phyloP scores from a whole-genome alignment of 768 basidiomycete species.

The Candolleomyces efflorescens region DNA sequence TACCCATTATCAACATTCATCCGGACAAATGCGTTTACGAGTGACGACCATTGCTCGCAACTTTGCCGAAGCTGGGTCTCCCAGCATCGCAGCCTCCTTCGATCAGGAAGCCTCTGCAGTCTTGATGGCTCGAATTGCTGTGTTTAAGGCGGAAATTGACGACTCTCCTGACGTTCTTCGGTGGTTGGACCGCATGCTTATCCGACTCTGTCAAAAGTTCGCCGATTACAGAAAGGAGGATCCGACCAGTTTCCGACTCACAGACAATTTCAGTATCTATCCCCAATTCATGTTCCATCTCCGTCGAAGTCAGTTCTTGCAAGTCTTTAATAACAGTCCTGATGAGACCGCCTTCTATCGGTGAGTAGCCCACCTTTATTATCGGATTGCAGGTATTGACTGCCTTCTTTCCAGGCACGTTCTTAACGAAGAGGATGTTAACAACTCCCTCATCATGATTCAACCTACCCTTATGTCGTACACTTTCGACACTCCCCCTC shows the following conservation, averaged over 20 bases:
- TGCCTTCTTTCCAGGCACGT: conserved; percentile 59
- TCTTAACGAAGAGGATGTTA: conserved; percentile 95
- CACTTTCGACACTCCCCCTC: conserved; percentile 85
- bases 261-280: conserved; percentile 97
- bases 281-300: conserved; percentile 99
- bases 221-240: conserved; percentile 99
- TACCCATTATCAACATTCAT: conserved; percentile 96
- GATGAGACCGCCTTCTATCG: conserved; percentile 99
- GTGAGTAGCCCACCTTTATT: conserved; percentile 36
- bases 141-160: conserved; percentile 99
- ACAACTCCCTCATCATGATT: conserved; percentile 99
- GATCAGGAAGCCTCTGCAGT: conserved; percentile 99
- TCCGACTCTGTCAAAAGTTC: conserved; percentile 97
- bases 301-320: conserved; percentile 94
- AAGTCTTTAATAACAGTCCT: conserved; percentile 99
- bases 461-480: conserved; percentile 99
- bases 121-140: conserved; percentile 96
- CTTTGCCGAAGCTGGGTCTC: conserved; percentile 97
- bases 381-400: conserved; percentile 7
- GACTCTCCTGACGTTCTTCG: conserved; percentile 94
- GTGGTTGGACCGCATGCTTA: conserved; percentile 98
- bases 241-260: conserved; percentile 85
- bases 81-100: conserved; percentile 87
- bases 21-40: conserved; percentile 90
- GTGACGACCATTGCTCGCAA: conserved; percentile 98